A percentile compares a stretch with the other conserved stretches of the same genome.
Conservation (phyloP, 345 rosid species). For the Aquilaria malaccensis region DNA sequence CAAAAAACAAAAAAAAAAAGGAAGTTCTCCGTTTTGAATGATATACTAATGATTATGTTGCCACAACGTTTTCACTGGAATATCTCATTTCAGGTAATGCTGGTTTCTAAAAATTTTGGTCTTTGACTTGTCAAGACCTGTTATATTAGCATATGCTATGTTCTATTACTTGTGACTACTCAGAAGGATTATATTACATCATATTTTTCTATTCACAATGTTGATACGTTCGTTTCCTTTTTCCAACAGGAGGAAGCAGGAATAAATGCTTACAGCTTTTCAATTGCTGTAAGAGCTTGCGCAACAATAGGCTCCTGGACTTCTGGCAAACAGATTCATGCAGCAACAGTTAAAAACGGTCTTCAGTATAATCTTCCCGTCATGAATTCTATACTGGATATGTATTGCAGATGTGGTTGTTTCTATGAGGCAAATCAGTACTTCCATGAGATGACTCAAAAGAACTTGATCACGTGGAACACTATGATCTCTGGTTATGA, state of each 20-base stretch:
- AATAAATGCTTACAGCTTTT: constrained; percentile 55
- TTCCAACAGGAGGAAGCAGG: too few species aligned
- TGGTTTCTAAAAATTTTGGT: background rate
- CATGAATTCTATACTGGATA: constrained; percentile 78
- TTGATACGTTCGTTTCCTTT: too few species aligned
- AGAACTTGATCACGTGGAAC: constrained; percentile 81
- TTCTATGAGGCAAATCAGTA: constrained; percentile 48
- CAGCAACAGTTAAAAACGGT: constrained; percentile 48
- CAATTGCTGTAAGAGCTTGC: constrained; percentile 82
- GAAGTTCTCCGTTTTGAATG: too few species aligned
- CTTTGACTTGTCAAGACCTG: background rate
- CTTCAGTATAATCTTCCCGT: constrained; percentile 65
- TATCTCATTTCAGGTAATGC: too few species aligned
- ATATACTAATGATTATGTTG: too few species aligned
- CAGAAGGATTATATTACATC: too few species aligned
- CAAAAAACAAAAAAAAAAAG: too few species aligned
- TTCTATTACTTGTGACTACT: too few species aligned
- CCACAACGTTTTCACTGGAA: too few species aligned
- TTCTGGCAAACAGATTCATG: constrained; percentile 66
- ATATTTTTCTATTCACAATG: too few species aligned
- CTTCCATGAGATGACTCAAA: constrained; percentile 67
- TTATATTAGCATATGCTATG: background rate
- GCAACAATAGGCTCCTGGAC: constrained; percentile 47
- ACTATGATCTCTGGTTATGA: constrained; percentile 73
- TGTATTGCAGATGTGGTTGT: constrained; percentile 78